Conservation (phyloP, 148 eudicot genomes). For the Vaccinium vitisidaea region DNA sequence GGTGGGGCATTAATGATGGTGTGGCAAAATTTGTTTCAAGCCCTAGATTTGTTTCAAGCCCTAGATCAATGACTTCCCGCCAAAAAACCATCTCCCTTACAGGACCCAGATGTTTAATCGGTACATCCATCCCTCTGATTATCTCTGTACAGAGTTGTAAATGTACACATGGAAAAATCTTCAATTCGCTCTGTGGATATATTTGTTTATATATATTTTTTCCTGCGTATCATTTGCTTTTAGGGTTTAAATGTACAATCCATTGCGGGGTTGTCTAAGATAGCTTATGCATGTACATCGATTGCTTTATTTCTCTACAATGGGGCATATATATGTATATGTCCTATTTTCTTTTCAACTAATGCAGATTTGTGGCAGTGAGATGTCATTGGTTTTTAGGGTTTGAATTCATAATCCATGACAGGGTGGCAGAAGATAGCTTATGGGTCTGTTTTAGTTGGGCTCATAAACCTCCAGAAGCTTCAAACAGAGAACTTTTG, state of each 20-base stretch:
- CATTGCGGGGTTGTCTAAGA: background rate
- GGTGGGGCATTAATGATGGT: constrained; percentile 4
- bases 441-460: constrained; percentile 33
- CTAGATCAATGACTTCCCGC: constrained; percentile 25
- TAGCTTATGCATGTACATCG: background rate
- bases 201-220: constrained; percentile 8
- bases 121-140: background rate
- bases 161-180: background rate
- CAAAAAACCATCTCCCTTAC: constrained; percentile 14
- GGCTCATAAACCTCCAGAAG: constrained; percentile 21
- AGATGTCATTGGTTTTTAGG: constrained; percentile 30
- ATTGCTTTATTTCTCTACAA: background rate
- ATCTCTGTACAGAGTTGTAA: background rate
- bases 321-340: background rate
- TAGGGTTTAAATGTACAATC: background rate
- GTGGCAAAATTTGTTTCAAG: background rate
- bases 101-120: constrained; percentile 2
- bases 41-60: constrained; percentile 11
- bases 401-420: constrained; percentile 53
- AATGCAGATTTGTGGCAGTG: background rate
- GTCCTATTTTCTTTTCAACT: background rate
- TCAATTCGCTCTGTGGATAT: background rate
- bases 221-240: constrained; percentile 8
- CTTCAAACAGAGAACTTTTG: constrained; percentile 3
- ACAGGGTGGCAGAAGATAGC: constrained; percentile 47